These are phyloP conservation scores for Aphanocladium album DNA, from an alignment of 2,329 filamentous ascomycete species.

Conservation along the genomic window DNA sequence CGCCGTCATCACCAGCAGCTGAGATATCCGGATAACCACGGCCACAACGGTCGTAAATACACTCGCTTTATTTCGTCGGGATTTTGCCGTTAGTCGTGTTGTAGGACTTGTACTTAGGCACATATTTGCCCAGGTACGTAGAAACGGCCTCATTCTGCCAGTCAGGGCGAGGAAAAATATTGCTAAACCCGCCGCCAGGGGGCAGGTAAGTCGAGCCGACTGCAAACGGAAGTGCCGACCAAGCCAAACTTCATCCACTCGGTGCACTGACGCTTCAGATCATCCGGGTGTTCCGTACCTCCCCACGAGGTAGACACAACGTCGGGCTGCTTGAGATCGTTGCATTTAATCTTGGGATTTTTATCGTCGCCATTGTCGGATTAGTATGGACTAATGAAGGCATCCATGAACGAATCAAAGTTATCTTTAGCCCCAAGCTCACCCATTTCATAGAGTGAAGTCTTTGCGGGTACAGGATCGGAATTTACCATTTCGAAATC, in stretches of 20 bases:
- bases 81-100: conserved; percentile 29
- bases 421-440: conserved; percentile 13
- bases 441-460: conserved; percentile 26
- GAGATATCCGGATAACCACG: conserved; percentile 35
- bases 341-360: not conserved
- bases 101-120: conserved; percentile 28
- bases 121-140: conserved; percentile 30
- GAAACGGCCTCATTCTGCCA: conserved; percentile 41
- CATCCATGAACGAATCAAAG: conserved; percentile 33
- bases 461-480: conserved; percentile 49
- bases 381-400: conserved; percentile 36
- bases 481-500: conserved; percentile 44
- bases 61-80: conserved; percentile 22
- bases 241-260: conserved; percentile 43
- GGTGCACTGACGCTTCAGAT: conserved; percentile 31
- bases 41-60: conserved; percentile 34
- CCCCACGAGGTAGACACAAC: not conserved
- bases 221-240: conserved; percentile 35
- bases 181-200: conserved; percentile 30
- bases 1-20: conserved; percentile 40
- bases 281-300: not conserved
- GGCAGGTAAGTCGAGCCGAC: conserved; percentile 46
- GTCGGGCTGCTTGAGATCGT: conserved; percentile 35
- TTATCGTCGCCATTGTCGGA: conserved; percentile 35
- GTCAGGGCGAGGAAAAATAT: conserved; percentile 39